Conservation (phyloP, 305 asterid species). For the Solanum hybrid region DNA sequence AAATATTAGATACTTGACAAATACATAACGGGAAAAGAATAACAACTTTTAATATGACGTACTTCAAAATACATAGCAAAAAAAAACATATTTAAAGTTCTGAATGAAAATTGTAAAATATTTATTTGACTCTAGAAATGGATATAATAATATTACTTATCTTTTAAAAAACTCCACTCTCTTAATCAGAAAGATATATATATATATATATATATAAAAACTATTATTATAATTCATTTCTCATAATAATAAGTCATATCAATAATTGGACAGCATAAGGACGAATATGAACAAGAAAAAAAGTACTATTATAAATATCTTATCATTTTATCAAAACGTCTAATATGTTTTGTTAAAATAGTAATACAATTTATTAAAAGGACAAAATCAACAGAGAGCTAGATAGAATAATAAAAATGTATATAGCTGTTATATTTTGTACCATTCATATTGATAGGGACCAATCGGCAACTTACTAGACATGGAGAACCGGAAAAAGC, state of each 20-base stretch:
- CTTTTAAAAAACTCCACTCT: background rate
- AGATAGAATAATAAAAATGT: background rate
- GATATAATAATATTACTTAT: background rate
- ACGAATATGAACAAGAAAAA: background rate
- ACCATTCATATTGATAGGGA: background rate
- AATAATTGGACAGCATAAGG: background rate
- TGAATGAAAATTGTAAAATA: background rate
- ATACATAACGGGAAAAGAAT: background rate
- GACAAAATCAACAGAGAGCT: background rate
- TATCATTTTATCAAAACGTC: background rate
- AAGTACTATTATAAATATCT: background rate
- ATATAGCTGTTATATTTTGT: background rate
- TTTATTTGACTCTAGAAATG: background rate
- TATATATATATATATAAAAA: background rate
- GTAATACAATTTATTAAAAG: background rate
- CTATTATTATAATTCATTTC: background rate
- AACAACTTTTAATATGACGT: background rate
- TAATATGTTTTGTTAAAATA: background rate
- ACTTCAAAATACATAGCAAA: background rate
- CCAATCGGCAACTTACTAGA: background rate
- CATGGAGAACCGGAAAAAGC: background rate
- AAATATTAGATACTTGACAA: background rate
- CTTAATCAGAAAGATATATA: background rate
- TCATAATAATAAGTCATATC: background rate
- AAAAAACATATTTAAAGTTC: background rate